Conservation (phyloP, 495 filamentous ascomycete species). For the Hypoxylon lienhwacheense region DNA sequence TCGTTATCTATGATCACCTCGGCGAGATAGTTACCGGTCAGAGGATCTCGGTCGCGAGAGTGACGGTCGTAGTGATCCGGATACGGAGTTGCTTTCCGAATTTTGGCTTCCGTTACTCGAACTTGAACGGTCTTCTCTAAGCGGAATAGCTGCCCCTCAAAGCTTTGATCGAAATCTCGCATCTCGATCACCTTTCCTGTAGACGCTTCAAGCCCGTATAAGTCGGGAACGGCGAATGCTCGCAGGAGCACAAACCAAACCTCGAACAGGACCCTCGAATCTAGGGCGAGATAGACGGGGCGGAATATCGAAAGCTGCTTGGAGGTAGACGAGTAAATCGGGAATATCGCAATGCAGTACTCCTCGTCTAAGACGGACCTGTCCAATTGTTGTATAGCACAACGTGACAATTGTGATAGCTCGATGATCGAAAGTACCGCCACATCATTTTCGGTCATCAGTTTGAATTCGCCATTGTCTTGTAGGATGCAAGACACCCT, state of each 20-base stretch:
- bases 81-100: conserved; percentile 39
- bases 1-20: conserved; percentile 94
- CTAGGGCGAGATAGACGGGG: conserved; percentile 82
- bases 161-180: conserved; percentile 42
- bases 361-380: conserved; percentile 92
- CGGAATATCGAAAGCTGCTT: conserved; percentile 65
- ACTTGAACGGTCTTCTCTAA: conserved; percentile 61
- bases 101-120: conserved; percentile 61
- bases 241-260: conserved; percentile 95
- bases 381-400: conserved; percentile 85
- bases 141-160: conserved; percentile 55
- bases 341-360: conserved; percentile 89
- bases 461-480: conserved; percentile 92
- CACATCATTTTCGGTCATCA: conserved; percentile 81
- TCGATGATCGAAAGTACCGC: conserved; percentile 79
- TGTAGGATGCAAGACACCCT: conserved; percentile 89
- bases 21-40: conserved; percentile 71
- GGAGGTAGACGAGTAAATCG: conserved; percentile 70
- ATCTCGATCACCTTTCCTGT: conserved; percentile 47
- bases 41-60: conserved; percentile 43
- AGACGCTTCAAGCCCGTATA: conserved; percentile 64
- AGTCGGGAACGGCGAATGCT: conserved; percentile 90
- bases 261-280: conserved; percentile 86
- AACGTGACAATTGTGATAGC: conserved; percentile 84
- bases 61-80: conserved; percentile 42